Conservation (phyloP, 108 stramenopile species). For the Poteriospumella lacustris region DNA sequence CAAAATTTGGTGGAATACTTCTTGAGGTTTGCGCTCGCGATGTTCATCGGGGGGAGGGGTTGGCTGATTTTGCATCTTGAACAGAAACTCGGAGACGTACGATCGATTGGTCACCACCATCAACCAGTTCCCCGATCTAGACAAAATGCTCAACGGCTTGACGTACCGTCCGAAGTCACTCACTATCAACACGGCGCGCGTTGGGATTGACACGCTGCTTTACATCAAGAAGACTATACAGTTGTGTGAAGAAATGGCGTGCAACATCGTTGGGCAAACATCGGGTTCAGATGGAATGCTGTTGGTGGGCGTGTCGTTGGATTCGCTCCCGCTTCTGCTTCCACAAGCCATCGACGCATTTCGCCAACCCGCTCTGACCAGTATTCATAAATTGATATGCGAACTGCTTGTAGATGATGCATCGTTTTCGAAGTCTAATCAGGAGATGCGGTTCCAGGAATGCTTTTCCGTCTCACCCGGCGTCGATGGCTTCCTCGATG, state of each 20-base stretch:
- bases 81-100: too few relatives aligned
- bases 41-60: too few relatives aligned
- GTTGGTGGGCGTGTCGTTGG: neutral
- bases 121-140: conserved; percentile 41
- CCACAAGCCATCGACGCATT: conserved; percentile 24
- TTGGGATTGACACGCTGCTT: conserved; percentile 16
- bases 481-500: conserved; percentile 44
- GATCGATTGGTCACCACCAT: conserved; percentile 29
- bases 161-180: neutral
- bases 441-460: conserved; percentile 40
- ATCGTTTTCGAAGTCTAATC: conserved; percentile 31
- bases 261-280: neutral
- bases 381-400: conserved; percentile 31
- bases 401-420: conserved; percentile 36
- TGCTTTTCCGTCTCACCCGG: conserved; percentile 45
- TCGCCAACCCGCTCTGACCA: conserved; percentile 31
- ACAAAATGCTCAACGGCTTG: conserved; percentile 47
- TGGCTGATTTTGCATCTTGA: too few relatives aligned
- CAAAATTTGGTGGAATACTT: too few relatives aligned
- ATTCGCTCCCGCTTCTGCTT: neutral
- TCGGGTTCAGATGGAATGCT: neutral
- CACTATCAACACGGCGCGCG: neutral
- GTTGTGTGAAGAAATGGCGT: neutral
- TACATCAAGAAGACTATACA: neutral
- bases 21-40: too few relatives aligned